These are phyloP conservation scores for Primulina huaijiensis DNA, from an alignment of 257 asterid genomes.

Conservation along the genomic window DNA sequence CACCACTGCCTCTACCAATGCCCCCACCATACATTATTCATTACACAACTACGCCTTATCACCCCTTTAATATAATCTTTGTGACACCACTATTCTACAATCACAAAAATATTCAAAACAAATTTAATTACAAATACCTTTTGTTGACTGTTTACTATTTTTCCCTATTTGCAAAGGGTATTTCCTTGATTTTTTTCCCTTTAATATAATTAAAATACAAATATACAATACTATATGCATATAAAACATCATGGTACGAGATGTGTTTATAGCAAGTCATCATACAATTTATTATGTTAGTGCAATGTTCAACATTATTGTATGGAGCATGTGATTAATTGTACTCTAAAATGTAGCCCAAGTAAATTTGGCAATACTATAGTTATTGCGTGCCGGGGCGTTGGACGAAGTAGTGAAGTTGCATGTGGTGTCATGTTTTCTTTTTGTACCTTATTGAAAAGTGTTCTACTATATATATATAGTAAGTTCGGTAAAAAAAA, in stretches of 20 bases:
- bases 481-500: background rate
- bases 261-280: background rate
- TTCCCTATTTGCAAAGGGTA: background rate
- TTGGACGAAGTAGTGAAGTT: background rate
- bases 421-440: background rate
- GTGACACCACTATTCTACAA: background rate
- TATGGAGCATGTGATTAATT: background rate
- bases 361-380: background rate
- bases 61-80: background rate
- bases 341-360: background rate
- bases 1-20: background rate
- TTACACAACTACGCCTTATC: background rate
- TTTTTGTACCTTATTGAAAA: background rate
- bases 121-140: too few relatives aligned
- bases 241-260: background rate
- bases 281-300: background rate
- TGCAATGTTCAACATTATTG: background rate
- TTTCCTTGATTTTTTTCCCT: too few relatives aligned
- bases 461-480: too few relatives aligned
- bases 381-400: background rate
- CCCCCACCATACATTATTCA: background rate
- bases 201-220: too few relatives aligned
- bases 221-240: too few relatives aligned
- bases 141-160: background rate
- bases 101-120: too few relatives aligned